Conservation (phyloP, 108 stramenopile species). For the Cylindrotheca fusiformis region DNA sequence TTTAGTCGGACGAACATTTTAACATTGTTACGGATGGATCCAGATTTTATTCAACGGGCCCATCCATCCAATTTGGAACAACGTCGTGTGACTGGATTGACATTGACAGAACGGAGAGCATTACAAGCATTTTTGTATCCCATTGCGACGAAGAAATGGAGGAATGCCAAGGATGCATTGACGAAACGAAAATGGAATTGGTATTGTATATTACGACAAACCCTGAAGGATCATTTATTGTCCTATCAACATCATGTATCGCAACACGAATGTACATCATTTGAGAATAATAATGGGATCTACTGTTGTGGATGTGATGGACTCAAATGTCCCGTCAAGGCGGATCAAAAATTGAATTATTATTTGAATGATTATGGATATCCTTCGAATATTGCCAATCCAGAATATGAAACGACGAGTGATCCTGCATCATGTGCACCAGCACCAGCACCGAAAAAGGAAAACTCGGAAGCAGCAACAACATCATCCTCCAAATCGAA, state of each 20-base stretch:
- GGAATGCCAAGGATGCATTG: slow-evolving; percentile 11
- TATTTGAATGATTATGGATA: slow-evolving; percentile 6
- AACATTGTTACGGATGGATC: slow-evolving; percentile 18
- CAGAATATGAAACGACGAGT: background rate
- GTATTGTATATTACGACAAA: slow-evolving; percentile 9
- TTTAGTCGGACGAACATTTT: slow-evolving; percentile 24
- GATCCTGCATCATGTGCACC: background rate
- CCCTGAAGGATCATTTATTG: slow-evolving; percentile 5
- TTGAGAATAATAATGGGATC: too few species aligned
- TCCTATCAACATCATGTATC: slow-evolving; percentile 4
- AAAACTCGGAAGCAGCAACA: background rate
- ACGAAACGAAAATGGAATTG: slow-evolving; percentile 24
- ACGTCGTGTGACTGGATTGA: slow-evolving; percentile 18
- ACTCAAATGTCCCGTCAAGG: slow-evolving; percentile 9
- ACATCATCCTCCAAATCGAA: too few species aligned
- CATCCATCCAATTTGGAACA: slow-evolving; percentile 22
- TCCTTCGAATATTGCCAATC: background rate
- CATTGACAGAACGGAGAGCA: slow-evolving; percentile 33
- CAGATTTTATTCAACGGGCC: slow-evolving; percentile 4
- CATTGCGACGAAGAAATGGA: slow-evolving; percentile 6
- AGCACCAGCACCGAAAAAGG: background rate
- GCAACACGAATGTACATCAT: background rate
- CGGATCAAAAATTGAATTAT: slow-evolving; percentile 12
- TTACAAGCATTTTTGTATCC: slow-evolving; percentile 15
- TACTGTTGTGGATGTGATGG: slow-evolving; percentile 1